Percentiles rank a stretch among this genome's conserved stretches.
Evolutionary conservation across 257 asterid species (phyloP).

Genomic region (Eucommia ulmoides): DNA sequence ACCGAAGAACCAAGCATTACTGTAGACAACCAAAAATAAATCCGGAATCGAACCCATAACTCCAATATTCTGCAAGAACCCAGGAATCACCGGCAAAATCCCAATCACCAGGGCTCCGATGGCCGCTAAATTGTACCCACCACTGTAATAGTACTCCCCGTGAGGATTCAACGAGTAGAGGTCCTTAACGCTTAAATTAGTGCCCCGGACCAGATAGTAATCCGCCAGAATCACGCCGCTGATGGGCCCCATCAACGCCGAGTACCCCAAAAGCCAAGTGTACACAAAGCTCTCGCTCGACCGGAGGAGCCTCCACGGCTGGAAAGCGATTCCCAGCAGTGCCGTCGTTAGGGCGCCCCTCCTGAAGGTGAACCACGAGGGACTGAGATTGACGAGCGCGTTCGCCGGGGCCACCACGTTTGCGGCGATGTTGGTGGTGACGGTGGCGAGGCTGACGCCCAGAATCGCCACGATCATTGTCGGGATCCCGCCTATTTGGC

Average conservation of each 20-base stretch:
- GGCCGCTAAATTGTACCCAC: slow-evolving; percentile 60
- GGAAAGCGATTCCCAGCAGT: slow-evolving; percentile 58
- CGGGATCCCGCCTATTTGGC: slow-evolving; percentile 58
- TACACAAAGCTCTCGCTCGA: slow-evolving; percentile 87
- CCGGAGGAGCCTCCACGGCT: slow-evolving; percentile 81
- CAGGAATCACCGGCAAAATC: slow-evolving; percentile 80
- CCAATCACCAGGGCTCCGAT: slow-evolving; percentile 48
- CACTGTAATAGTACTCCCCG: slow-evolving; percentile 57
- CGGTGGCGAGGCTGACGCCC: slow-evolving; percentile 63
- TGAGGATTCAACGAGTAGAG: slow-evolving; percentile 38
- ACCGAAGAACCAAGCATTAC: slow-evolving; percentile 85
- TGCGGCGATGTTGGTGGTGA: slow-evolving; percentile 92
- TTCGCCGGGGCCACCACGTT: slow-evolving; percentile 93
- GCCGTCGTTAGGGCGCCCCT: slow-evolving; percentile 67
- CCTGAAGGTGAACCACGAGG: slow-evolving; percentile 54
- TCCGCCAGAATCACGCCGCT: slow-evolving; percentile 57
- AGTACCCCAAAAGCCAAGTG: slow-evolving; percentile 83
- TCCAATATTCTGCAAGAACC: slow-evolving; percentile 65
- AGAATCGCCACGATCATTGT: slow-evolving; percentile 52
- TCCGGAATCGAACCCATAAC: slow-evolving; percentile 28
- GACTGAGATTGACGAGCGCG: slow-evolving; percentile 71
- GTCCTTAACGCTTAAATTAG: slow-evolving; percentile 31
- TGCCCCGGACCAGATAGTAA: slow-evolving; percentile 38
- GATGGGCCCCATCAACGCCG: slow-evolving; percentile 82
- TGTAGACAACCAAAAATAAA: slow-evolving; percentile 24